Conservation (phyloP, 2,329 filamentous ascomycete species). For the Alternaria solani region DNA sequence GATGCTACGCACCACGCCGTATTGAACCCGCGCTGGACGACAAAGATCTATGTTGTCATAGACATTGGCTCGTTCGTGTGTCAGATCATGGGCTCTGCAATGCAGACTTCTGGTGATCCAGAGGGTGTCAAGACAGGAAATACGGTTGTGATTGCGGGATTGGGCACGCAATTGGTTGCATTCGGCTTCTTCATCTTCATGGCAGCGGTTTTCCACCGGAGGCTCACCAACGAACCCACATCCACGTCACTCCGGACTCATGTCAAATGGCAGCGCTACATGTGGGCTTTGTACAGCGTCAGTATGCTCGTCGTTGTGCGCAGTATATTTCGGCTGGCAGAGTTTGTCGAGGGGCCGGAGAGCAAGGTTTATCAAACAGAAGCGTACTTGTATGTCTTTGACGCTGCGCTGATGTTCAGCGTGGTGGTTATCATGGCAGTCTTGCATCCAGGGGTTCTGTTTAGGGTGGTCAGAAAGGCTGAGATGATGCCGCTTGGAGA, state of each 20-base stretch:
- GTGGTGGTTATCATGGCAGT: constrained; percentile 16
- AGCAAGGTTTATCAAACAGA: constrained; percentile 22
- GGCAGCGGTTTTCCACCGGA: constrained; percentile 17
- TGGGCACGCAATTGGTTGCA: constrained; percentile 24
- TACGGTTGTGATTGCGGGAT: constrained; percentile 21
- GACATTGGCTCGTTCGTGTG: constrained; percentile 31
- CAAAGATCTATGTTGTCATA: constrained; percentile 30
- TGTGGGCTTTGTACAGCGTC: constrained; percentile 21
- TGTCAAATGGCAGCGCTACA: constrained; percentile 19
- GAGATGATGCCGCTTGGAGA: constrained; percentile 5
- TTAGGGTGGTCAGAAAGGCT: constrained; percentile 18
- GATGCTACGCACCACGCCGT: constrained; percentile 50
- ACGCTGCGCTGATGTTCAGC: constrained; percentile 25
- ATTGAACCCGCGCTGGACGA: constrained; percentile 46
- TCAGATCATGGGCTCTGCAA: constrained; percentile 30
- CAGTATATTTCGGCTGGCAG: constrained; percentile 24
- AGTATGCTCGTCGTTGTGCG: constrained; percentile 24
- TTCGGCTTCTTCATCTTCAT: constrained; percentile 25
- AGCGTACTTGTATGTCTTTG: constrained; percentile 26
- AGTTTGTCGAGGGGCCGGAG: constrained; percentile 19
- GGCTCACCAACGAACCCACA: constrained; percentile 19
- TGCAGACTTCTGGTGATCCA: constrained; percentile 22
- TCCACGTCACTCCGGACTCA: background rate
- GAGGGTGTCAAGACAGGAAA: constrained; percentile 5
- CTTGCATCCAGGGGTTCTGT: constrained; percentile 23